Evolutionary conservation across 2,329 filamentous ascomycete species (phyloP), one percentile per base, ranked within the genome.

Genomic region (Thelonectria rubi): DNA sequence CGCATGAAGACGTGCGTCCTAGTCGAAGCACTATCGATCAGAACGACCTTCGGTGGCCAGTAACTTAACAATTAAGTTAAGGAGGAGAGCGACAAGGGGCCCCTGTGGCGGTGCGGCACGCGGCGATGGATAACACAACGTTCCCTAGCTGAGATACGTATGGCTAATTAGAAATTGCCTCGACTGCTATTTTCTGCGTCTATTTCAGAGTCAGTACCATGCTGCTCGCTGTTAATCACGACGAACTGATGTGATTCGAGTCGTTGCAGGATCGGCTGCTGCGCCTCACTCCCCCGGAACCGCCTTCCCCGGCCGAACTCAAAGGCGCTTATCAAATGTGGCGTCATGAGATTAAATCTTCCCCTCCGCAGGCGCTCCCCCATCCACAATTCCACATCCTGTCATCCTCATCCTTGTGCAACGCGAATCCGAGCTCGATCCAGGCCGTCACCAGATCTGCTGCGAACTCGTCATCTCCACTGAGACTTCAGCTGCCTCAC

Each of bases 261-360:
- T 62, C 48, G 54, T 24, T 10, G 17, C 15, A 42, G 17, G n/a
- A 15, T 17, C 39, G 42, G 34, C 48, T 64, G 66, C 68, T 63
- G 68, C 68, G 68, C 68, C 68, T 69, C 68, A 63, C 20, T n/a
- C 46, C 26, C 46, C 17, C 45, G 52, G 39, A 2, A 18, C n/a
- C 21, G n/a, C 48, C 48, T 48, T n/a, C 54, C 18, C 34, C 47
- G 47, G 47, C 40, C 26, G 9, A 51, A 57, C 21, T 20, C 40
- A 14, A 49, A 43, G 21, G 30, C 60, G 53, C 69, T 65, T 63
- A 67, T 65, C 62, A 50, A 62, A 64, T 71, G 69, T 70, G 69
- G 69, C 69, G 69, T 62, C 55, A 52, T 43, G 47, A 57, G 57
- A 50, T 63, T 17, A 55, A 54, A 65, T 68, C 66, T 69, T 58